phyloP scores from a whole-genome alignment of 208 protist genomes.

The Sergeia podlipaevii region DNA sequence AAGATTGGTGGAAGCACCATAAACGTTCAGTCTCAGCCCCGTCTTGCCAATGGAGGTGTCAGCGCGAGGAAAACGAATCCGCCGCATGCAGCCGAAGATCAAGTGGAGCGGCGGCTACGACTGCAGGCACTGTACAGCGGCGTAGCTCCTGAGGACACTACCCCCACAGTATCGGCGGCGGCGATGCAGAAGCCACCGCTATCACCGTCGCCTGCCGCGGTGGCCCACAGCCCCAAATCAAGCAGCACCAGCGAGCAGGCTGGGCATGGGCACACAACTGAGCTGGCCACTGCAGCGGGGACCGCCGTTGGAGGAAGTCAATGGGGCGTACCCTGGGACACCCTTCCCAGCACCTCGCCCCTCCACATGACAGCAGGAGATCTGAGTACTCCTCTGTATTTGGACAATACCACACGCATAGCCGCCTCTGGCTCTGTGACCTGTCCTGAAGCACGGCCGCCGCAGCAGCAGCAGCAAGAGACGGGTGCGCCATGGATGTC shows the following conservation, averaged over 20 bases:
- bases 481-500: too few relatives aligned
- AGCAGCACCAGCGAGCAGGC: background rate
- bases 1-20: too few relatives aligned
- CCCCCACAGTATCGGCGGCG: too few relatives aligned
- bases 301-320: background rate
- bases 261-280: background rate
- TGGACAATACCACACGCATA: too few relatives aligned
- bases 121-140: constrained; percentile 34
- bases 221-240: background rate
- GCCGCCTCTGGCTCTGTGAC: too few relatives aligned
- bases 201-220: too few relatives aligned
- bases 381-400: too few relatives aligned
- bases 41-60: background rate
- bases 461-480: too few relatives aligned
- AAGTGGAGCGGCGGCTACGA: constrained; percentile 26
- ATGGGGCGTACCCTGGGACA: constrained; percentile 19
- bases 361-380: background rate
- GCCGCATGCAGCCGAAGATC: constrained; percentile 7
- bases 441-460: too few relatives aligned
- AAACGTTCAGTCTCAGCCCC: too few relatives aligned
- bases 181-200: background rate
- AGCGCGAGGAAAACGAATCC: background rate
- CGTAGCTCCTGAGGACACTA: constrained; percentile 5
- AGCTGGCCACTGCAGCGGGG: background rate
- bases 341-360: background rate